Percentiles rank a stretch among this genome's conserved stretches.
phyloP scores from a whole-genome alignment of 768 basidiomycete genomes.

The Leucosporidium creatinivorum region DNA sequence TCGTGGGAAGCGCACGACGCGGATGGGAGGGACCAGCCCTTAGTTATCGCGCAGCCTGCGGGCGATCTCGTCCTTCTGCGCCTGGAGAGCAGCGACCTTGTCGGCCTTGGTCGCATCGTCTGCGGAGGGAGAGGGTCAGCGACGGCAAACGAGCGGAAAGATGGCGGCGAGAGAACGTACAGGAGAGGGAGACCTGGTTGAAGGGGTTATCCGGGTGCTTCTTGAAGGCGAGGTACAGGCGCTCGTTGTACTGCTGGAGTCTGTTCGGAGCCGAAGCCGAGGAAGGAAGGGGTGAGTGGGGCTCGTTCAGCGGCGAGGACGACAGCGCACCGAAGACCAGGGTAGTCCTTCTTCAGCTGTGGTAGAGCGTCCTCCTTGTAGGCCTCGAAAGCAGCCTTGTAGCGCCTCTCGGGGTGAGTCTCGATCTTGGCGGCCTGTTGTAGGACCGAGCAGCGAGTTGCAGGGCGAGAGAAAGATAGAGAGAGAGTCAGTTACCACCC shows the following conservation, averaged over 20 bases:
- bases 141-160: not conserved
- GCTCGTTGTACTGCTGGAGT: conserved; percentile 36
- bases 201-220: conserved; percentile 41
- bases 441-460: no score
- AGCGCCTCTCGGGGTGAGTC: conserved; percentile 41
- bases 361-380: conserved; percentile 45
- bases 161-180: conserved; percentile 2
- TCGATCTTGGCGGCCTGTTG: conserved; percentile 23
- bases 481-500: no score
- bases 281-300: not conserved
- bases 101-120: conserved; percentile 46
- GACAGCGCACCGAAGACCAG: conserved; percentile 40
- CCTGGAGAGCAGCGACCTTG: conserved; percentile 42
- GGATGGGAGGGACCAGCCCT: not conserved
- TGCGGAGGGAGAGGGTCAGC: not conserved
- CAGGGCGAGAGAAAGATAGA: no score
- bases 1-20: no score
- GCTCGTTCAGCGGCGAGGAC: not conserved
- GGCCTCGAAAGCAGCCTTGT: conserved; percentile 47
- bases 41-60: not conserved
- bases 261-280: not conserved
- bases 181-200: conserved; percentile 43
- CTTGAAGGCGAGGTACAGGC: conserved; percentile 44
- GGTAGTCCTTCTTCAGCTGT: conserved; percentile 43
- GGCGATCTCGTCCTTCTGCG: conserved; percentile 27